phyloP scores from a whole-genome alignment of 371 early-diverging fungal genomes.

The Actinomucor elegans region DNA sequence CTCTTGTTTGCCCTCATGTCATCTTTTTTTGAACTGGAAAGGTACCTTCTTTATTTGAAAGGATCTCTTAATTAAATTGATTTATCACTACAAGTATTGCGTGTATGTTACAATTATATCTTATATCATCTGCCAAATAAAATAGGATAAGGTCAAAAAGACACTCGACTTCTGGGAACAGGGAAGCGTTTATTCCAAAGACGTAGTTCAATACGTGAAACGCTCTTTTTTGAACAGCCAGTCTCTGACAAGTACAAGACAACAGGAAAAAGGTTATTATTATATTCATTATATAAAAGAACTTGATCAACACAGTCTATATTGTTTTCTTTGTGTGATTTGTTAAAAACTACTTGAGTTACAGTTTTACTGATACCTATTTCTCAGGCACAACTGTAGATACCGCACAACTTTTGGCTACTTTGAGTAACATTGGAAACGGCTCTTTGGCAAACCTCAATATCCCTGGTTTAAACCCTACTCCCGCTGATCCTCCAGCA shows the following conservation, averaged over 20 bases:
- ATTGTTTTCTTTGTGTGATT: too few species aligned
- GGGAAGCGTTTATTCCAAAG: slow-evolving; percentile 44
- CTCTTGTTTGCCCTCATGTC: too few species aligned
- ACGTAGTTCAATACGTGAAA: slow-evolving; percentile 38
- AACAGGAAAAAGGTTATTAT: slow-evolving; percentile 27
- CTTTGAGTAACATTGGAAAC: slow-evolving; percentile 28
- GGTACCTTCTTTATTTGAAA: too few species aligned
- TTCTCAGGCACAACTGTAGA: slow-evolving; percentile 39
- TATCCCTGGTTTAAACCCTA: slow-evolving; percentile 14
- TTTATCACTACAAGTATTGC: not conserved
- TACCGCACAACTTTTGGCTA: slow-evolving; percentile 32
- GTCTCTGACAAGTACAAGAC: not conserved
- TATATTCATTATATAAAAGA: slow-evolving; percentile 15
- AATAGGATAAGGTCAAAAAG: slow-evolving; percentile 55
- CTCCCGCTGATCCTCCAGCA: not conserved
- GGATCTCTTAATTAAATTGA: not conserved
- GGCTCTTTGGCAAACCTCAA: slow-evolving; percentile 26
- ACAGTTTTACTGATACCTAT: not conserved
- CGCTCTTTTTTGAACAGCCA: slow-evolving; percentile 33
- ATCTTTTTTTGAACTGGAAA: too few species aligned
- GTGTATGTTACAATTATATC: slow-evolving; percentile 1
- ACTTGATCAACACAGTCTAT: too few species aligned
- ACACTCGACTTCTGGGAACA: slow-evolving; percentile 56
- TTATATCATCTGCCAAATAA: not conserved
- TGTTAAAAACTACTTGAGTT: not conserved